phyloP scores from a whole-genome alignment of 2,329 filamentous ascomycete genomes.

The Colletotrichum viniferum region DNA sequence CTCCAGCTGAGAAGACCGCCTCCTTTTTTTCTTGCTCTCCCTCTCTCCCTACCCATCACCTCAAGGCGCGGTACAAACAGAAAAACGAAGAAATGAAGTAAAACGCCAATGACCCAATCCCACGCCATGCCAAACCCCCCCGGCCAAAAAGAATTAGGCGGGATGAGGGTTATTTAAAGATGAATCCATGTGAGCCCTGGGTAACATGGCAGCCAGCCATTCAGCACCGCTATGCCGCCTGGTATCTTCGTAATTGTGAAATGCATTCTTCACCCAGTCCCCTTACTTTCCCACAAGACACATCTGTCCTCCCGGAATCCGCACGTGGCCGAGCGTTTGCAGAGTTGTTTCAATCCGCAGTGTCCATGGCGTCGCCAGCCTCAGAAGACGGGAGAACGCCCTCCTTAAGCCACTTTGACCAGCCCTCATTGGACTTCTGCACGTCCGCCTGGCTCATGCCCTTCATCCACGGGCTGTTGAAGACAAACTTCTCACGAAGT shows the following conservation, averaged over 20 bases:
- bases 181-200: slow-evolving; percentile 10
- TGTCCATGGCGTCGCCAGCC: slow-evolving; percentile 27
- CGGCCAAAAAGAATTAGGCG: neutral
- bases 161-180: neutral
- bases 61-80: neutral
- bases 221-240: slow-evolving; percentile 21
- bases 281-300: neutral
- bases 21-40: neutral
- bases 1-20: neutral
- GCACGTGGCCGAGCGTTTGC: neutral
- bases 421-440: slow-evolving; percentile 74
- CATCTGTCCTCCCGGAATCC: neutral
- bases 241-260: slow-evolving; percentile 21
- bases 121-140: slow-evolving; percentile 12
- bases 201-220: slow-evolving; percentile 18
- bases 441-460: slow-evolving; percentile 79
- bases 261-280: neutral
- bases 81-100: slow-evolving; percentile 9
- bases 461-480: slow-evolving; percentile 81
- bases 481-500: slow-evolving; percentile 80
- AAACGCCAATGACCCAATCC: slow-evolving; percentile 1
- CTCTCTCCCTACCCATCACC: neutral
- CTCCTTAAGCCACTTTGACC: slow-evolving; percentile 57
- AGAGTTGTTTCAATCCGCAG: slow-evolving; percentile 20
- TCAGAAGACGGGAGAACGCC: slow-evolving; percentile 43